phyloP scores from a whole-genome alignment of 2,329 filamentous ascomycete genomes.

The Ilyonectria mors-panacis region DNA sequence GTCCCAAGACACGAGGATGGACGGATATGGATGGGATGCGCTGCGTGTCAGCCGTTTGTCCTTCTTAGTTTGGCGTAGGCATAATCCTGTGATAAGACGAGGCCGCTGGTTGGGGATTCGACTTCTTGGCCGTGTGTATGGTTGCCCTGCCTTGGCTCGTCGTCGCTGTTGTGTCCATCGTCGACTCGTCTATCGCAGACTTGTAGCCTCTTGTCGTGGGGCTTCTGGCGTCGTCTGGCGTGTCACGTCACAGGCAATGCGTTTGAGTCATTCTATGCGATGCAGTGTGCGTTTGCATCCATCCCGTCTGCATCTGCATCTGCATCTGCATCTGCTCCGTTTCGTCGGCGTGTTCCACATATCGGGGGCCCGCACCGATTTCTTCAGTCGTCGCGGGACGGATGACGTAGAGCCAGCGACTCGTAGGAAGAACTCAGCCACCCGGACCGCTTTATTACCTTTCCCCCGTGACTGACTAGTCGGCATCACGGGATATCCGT shows the following conservation, averaged over 20 bases:
- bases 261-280: slow-evolving; percentile 23
- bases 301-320: slow-evolving; percentile 13
- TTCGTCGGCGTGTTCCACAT: slow-evolving; percentile 20
- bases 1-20: slow-evolving; percentile 1
- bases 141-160: slow-evolving; percentile 2
- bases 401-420: background rate
- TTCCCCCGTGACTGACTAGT: background rate
- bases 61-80: background rate
- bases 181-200: background rate
- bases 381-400: background rate
- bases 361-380: background rate
- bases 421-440: background rate
- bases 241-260: slow-evolving; percentile 15
- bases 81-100: slow-evolving; percentile 4
- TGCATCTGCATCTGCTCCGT: slow-evolving; percentile 15
- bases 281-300: slow-evolving; percentile 32
- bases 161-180: background rate
- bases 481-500: slow-evolving; percentile 3
- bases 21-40: slow-evolving; percentile 1
- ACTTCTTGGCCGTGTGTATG: slow-evolving; percentile 4
- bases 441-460: background rate
- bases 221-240: background rate
- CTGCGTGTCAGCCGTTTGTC: slow-evolving; percentile 4
- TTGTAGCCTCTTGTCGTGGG: background rate
- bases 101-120: background rate